phyloP scores from a whole-genome alignment of 1,139 yeast species.

The Geotrichum carabidarum region DNA sequence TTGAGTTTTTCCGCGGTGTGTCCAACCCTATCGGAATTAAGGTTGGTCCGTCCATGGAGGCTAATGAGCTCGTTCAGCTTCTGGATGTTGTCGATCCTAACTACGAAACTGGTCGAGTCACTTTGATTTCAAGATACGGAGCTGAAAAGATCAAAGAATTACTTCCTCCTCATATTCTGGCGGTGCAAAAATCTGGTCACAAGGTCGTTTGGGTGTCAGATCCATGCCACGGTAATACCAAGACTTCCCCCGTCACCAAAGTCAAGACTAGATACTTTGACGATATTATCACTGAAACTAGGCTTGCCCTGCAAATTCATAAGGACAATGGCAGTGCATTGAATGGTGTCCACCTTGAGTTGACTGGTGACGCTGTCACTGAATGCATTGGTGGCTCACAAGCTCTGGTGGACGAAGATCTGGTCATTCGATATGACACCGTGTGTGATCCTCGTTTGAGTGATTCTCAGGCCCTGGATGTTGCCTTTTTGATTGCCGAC shows the following conservation, averaged over 20 bases:
- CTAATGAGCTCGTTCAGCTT: constrained; percentile 38
- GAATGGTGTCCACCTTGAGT: constrained; percentile 43
- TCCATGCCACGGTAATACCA: constrained; percentile 45
- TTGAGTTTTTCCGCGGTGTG: constrained; percentile 44
- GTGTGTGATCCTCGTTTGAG: constrained; percentile 44
- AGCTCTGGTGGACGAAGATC: constrained; percentile 40
- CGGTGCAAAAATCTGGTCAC: constrained; percentile 41
- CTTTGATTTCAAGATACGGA: constrained; percentile 43
- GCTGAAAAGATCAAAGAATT: constrained; percentile 36
- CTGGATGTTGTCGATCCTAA: constrained; percentile 42
- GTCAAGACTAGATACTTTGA: constrained; percentile 43
- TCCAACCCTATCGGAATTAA: constrained; percentile 44
- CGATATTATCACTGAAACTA: constrained; percentile 41
- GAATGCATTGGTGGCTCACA: constrained; percentile 46
- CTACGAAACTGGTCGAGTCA: constrained; percentile 40
- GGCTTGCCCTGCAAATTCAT: constrained; percentile 39
- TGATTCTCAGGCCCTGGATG: constrained; percentile 41
- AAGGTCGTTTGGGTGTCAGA: constrained; percentile 43
- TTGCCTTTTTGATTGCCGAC: constrained; percentile 43
- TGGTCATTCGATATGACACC: constrained; percentile 41
- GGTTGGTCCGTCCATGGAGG: constrained; percentile 42
- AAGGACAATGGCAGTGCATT: constrained; percentile 34
- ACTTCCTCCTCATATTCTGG: constrained; percentile 41
- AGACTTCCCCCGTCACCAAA: constrained; percentile 39
- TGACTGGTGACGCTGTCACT: constrained; percentile 45